These are phyloP conservation scores for Vaccinium macrocarpon DNA, from an alignment of 148 eudicot genomes.

Conservation along the genomic window DNA sequence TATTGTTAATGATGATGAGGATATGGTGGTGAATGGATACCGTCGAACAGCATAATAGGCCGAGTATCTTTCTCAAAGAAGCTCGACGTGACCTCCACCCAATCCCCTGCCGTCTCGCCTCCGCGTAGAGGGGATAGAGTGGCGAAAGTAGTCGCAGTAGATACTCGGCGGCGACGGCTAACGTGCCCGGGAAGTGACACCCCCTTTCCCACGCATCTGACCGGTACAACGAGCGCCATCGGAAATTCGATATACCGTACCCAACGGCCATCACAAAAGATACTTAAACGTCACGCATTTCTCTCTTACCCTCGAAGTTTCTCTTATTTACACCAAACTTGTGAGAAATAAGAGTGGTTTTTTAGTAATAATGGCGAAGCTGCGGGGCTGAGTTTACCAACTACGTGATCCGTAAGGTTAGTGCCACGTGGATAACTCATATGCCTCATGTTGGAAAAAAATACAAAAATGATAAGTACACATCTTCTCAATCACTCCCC, in stretches of 20 bases:
- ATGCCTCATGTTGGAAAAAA: too few relatives aligned
- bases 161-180: slow-evolving; percentile 18
- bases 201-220: slow-evolving; percentile 13
- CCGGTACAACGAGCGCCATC: slow-evolving; percentile 36
- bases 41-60: slow-evolving; percentile 97
- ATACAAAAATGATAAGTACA: too few relatives aligned
- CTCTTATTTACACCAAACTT: neutral
- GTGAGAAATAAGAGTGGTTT: neutral
- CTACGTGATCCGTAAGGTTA: neutral
- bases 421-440: slow-evolving; percentile 16
- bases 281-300: neutral
- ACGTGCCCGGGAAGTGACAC: slow-evolving; percentile 19
- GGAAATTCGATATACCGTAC: neutral
- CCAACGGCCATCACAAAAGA: neutral
- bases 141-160: slow-evolving; percentile 19
- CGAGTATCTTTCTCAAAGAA: slow-evolving; percentile 76
- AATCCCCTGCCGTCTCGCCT: slow-evolving; percentile 37
- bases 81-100: slow-evolving; percentile 53
- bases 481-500: too few relatives aligned
- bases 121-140: slow-evolving; percentile 29
- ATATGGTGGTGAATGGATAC: slow-evolving; percentile 25
- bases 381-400: neutral
- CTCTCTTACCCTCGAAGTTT: neutral
- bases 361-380: neutral
- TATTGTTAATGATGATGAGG: neutral